A percentile compares a stretch with the other conserved stretches of the same genome.
phyloP scores from a whole-genome alignment of 768 basidiomycete species.

The Suillus sp. region DNA sequence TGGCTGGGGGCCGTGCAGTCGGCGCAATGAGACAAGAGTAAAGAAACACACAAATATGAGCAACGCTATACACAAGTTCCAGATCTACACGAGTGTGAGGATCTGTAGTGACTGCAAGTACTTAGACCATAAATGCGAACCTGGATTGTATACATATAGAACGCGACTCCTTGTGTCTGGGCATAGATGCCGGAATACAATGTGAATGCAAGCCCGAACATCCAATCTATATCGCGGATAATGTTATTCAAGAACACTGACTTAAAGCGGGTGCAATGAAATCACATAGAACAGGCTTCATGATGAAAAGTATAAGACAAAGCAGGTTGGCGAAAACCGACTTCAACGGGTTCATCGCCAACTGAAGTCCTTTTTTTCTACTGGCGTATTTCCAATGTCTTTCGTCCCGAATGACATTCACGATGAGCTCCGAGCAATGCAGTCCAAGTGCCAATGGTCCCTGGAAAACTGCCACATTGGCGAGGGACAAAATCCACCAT shows the following conservation, averaged over 20 bases:
- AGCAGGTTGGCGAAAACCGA: constrained; percentile 26
- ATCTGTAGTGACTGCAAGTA: neutral
- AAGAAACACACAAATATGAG: constrained; percentile 25
- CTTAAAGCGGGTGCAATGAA: neutral
- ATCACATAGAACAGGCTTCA: constrained; percentile 32
- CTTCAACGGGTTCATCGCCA: constrained; percentile 24
- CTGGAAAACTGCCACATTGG: constrained; percentile 30
- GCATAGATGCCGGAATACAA: constrained; percentile 11
- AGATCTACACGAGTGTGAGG: constrained; percentile 19
- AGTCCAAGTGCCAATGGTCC: constrained; percentile 32
- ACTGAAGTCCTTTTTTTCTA: constrained; percentile 15
- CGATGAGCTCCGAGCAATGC: constrained; percentile 31
- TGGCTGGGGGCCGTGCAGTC: constrained; percentile 29
- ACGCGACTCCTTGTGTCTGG: constrained; percentile 10
- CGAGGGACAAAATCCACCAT: constrained; percentile 31
- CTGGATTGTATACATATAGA: constrained; percentile 34
- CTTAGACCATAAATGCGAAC: constrained; percentile 15
- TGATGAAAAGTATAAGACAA: constrained; percentile 16
- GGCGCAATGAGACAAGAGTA: constrained; percentile 17
- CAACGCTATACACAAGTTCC: constrained; percentile 27
- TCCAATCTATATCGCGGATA: constrained; percentile 27
- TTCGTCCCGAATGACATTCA: constrained; percentile 33
- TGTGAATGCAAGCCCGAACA: constrained; percentile 33
- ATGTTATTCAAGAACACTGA: neutral
- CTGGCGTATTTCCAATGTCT: constrained; percentile 27